Conservation (phyloP, 2,329 filamentous ascomycete genomes). For the Hypoxylon sp. region DNA sequence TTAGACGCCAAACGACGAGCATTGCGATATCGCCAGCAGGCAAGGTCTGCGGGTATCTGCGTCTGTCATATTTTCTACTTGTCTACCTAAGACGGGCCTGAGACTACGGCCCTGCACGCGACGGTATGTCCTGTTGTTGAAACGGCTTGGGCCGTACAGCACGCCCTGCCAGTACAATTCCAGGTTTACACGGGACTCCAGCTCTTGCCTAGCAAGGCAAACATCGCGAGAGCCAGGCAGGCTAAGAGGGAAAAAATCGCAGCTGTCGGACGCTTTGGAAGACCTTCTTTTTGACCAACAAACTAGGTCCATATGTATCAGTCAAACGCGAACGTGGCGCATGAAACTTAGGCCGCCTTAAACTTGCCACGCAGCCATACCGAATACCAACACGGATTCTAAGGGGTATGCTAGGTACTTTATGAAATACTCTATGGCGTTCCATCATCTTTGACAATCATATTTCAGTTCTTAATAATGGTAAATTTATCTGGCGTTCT, state of each 20-base stretch:
- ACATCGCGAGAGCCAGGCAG: conserved; percentile 4
- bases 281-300: not conserved
- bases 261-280: not conserved
- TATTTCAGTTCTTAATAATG: not conserved
- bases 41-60: not conserved
- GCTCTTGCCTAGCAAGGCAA: conserved; percentile 11
- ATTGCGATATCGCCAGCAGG: not conserved
- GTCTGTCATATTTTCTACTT: not conserved
- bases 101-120: not conserved
- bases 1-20: not conserved
- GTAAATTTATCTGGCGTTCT: not conserved
- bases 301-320: no score
- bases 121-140: not conserved
- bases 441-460: no score
- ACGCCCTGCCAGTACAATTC: not conserved
- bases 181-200: conserved; percentile 2
- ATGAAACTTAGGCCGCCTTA: not conserved
- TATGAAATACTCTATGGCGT: not conserved
- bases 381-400: not conserved
- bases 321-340: conserved; percentile 10
- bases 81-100: not conserved
- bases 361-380: not conserved
- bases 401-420: not conserved
- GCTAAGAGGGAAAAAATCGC: not conserved
- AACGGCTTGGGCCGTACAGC: not conserved